These are phyloP conservation scores for Epichloe festucae DNA, from an alignment of 2,329 filamentous ascomycete species.

Conservation along the genomic window DNA sequence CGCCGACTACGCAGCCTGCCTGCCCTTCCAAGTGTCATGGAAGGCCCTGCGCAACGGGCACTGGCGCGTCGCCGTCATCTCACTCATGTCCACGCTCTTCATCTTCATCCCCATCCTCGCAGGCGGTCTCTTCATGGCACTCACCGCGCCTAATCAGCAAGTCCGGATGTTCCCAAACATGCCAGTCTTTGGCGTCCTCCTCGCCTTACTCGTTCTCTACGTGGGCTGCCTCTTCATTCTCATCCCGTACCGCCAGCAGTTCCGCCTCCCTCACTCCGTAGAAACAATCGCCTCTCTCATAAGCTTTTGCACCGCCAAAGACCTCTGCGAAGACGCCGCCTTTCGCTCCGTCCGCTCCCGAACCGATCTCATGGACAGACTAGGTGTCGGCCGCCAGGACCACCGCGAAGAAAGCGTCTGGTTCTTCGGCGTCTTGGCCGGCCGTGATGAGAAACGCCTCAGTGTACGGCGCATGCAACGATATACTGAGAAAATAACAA, in stretches of 20 bases:
- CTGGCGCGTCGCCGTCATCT: slow-evolving; percentile 50
- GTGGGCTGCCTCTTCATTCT: slow-evolving; percentile 48
- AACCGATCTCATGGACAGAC: slow-evolving; percentile 52
- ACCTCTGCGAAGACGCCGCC: slow-evolving; percentile 56
- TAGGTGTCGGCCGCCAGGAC: slow-evolving; percentile 42
- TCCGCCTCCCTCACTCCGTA: slow-evolving; percentile 60
- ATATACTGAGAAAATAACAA: slow-evolving; percentile 30
- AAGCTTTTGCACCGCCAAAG: slow-evolving; percentile 62
- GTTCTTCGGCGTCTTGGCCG: slow-evolving; percentile 31
- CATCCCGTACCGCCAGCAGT: slow-evolving; percentile 45
- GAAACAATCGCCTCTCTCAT: slow-evolving; percentile 64
- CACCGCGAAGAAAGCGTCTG: slow-evolving; percentile 36
- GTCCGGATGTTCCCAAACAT: slow-evolving; percentile 61
- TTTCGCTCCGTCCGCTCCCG: slow-evolving; percentile 59
- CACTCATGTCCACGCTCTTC: slow-evolving; percentile 45
- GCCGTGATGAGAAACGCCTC: slow-evolving; percentile 28
- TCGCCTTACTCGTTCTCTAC: slow-evolving; percentile 60
- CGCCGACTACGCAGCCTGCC: slow-evolving; percentile 55
- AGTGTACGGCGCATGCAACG: slow-evolving; percentile 31
- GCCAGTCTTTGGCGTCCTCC: slow-evolving; percentile 58
- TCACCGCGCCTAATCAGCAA: slow-evolving; percentile 38
- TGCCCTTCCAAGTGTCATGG: slow-evolving; percentile 46
- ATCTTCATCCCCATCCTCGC: slow-evolving; percentile 52
- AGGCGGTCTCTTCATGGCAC: slow-evolving; percentile 61
- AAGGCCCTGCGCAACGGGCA: slow-evolving; percentile 48